These are phyloP conservation scores for Schizothecium vesticola DNA, from an alignment of 495 filamentous ascomycete genomes.

Conservation along the genomic window DNA sequence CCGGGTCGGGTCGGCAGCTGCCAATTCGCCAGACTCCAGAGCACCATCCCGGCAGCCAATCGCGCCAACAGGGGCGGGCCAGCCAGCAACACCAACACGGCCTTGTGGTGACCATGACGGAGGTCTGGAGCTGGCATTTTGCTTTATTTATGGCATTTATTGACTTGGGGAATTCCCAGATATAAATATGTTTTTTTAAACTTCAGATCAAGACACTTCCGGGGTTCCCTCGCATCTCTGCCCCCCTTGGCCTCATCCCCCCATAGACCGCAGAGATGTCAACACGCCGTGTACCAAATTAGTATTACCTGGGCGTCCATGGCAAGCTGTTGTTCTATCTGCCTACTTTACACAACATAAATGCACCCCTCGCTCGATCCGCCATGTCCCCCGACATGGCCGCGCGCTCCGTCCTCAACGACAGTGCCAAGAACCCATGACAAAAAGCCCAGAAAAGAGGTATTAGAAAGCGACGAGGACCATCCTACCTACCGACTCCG, in stretches of 20 bases:
- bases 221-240: too few relatives aligned
- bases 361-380: constrained; percentile 12
- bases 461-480: constrained; percentile 28
- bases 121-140: not conserved
- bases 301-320: constrained; percentile 12
- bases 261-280: not conserved
- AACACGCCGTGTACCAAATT: not conserved
- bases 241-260: too few relatives aligned
- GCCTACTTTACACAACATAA: constrained; percentile 28
- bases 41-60: constrained; percentile 7
- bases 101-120: not conserved
- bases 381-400: not conserved
- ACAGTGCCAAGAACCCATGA: constrained; percentile 14
- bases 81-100: not conserved
- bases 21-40: constrained; percentile 1
- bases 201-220: too few relatives aligned
- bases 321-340: constrained; percentile 36
- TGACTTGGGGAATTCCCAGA: not conserved
- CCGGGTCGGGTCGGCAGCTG: constrained; percentile 19
- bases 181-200: too few relatives aligned
- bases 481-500: constrained; percentile 27
- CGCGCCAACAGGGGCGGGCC: constrained; percentile 4
- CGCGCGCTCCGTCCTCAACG: not conserved
- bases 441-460: constrained; percentile 21
- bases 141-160: not conserved